Base-by-base conservation (phyloP, 2,329 filamentous ascomycete species). In the Aspergillus carbonarius region DNA sequence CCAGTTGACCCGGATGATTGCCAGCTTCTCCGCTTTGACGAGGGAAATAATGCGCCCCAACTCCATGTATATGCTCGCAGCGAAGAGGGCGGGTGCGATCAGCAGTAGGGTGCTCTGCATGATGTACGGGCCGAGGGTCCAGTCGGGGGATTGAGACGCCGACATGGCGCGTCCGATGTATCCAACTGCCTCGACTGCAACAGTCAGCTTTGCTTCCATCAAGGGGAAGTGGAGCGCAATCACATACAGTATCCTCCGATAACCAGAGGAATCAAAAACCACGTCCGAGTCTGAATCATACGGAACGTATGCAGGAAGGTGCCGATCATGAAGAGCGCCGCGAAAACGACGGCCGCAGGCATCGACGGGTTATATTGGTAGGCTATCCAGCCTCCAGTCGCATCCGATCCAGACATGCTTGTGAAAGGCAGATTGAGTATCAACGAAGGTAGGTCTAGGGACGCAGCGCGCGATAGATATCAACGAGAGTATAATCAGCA, bases 151-250 rank as follows among this genome's bases (percentile, higher is more conserved):
- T 40, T 82, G 64, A 0, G 65, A 55, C 1, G 74, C 69, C 0
- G 79, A 79, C 51, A 81, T 62, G 8, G 77, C 74, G 40, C 83
- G 79, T 25, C 78, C 81, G 52, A 82, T 71, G 64, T 84, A 85
- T 17, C 83, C 83, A 18, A 85, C 70, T 1, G 73, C 63, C 62
- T 85, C 81, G 69, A 84, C 81, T 83, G 23, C 50, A 6, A 10
- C 2, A 12, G 30, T 32, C 30, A 32, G 30, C 30, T 10, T 9
- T 7, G 1, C 3, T 23, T 32, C 8, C 30, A 30, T 32, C 6
- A 5, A 39, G 4, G 6, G 17, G 10, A 42, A 42, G 5, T 42
- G 10, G 12, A 23, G 20, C 12, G 4, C 15, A 7, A 20, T 42
- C 15, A 20, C 30, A 50, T 50, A 50, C 47, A 50, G 20, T 27